phyloP scores from a whole-genome alignment of 208 protist genomes.

The Crithidia fasciculata region DNA sequence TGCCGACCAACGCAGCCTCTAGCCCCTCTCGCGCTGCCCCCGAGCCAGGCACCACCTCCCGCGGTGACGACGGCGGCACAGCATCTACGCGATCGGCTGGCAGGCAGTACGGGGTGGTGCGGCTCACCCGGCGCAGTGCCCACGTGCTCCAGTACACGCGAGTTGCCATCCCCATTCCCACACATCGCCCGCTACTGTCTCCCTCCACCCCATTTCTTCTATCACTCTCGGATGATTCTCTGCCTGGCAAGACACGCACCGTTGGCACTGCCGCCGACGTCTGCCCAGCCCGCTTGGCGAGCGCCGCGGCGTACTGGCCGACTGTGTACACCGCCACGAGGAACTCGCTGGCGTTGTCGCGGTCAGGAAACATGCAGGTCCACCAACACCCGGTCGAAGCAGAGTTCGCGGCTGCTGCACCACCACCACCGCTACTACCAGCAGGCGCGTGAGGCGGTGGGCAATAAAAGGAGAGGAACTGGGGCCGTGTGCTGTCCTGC shows the following conservation, averaged over 20 bases:
- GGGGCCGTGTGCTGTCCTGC: constrained; percentile 20
- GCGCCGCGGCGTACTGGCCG: constrained; percentile 33
- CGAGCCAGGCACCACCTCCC: constrained; percentile 39
- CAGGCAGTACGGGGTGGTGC: constrained; percentile 40
- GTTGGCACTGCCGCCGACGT: constrained; percentile 8
- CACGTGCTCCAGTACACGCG: constrained; percentile 34
- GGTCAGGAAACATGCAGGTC: constrained; percentile 41
- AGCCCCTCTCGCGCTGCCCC: constrained; percentile 48
- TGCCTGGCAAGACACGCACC: constrained; percentile 15
- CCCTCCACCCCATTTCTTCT: background rate
- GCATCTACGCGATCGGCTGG: constrained; percentile 46
- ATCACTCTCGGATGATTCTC: background rate
- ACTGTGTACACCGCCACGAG: constrained; percentile 46
- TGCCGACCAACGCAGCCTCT: constrained; percentile 54
- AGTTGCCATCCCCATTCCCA: background rate
- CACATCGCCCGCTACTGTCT: background rate
- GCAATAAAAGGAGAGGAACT: constrained; percentile 25
- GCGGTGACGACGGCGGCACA: constrained; percentile 43
- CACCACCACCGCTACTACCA: too few species aligned
- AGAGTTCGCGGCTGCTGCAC: background rate
- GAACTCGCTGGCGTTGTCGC: constrained; percentile 40
- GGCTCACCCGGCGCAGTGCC: constrained; percentile 44
- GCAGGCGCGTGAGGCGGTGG: background rate
- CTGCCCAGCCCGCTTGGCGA: constrained; percentile 12
- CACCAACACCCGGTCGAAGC: constrained; percentile 19